Percentiles rank a stretch among this genome's conserved stretches.
These are phyloP conservation scores for Carex parvula DNA, from an alignment of 176 grass and related monocot genomes.

Conservation along the genomic window DNA sequence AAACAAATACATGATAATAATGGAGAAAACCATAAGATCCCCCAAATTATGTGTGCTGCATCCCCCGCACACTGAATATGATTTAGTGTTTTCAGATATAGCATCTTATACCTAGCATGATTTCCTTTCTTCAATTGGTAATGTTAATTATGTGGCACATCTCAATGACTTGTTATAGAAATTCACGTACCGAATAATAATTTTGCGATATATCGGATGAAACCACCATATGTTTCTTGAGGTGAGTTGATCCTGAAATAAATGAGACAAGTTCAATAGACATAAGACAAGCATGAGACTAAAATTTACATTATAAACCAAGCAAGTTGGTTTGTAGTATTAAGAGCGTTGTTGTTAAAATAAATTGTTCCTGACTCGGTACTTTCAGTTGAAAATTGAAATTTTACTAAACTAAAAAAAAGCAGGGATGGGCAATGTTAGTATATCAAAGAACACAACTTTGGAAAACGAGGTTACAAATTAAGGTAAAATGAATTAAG, in stretches of 20 bases:
- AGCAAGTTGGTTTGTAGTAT: neutral
- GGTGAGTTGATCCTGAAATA: constrained; percentile 39
- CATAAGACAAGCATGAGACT: constrained; percentile 1
- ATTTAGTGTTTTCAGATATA: constrained; percentile 3
- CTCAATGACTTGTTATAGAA: neutral
- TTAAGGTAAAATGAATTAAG: neutral
- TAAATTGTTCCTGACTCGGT: neutral
- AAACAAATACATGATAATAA: neutral
- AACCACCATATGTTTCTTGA: constrained; percentile 17
- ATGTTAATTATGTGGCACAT: neutral
- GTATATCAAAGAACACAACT: neutral
- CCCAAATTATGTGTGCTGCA: neutral
- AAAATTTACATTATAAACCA: neutral
- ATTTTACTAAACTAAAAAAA: neutral
- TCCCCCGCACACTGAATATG: neutral
- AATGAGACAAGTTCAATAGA: neutral
- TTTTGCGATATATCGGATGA: constrained; percentile 10
- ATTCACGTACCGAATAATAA: constrained; percentile 23
- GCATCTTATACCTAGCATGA: neutral
- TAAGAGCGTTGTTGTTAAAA: neutral
- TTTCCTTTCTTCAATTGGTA: neutral
- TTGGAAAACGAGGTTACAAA: neutral
- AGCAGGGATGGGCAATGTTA: neutral
- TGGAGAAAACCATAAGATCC: neutral
- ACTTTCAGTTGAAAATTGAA: neutral